phyloP scores from a whole-genome alignment of 805 yeast species.

The Kurtzmaniella cleridarum region DNA sequence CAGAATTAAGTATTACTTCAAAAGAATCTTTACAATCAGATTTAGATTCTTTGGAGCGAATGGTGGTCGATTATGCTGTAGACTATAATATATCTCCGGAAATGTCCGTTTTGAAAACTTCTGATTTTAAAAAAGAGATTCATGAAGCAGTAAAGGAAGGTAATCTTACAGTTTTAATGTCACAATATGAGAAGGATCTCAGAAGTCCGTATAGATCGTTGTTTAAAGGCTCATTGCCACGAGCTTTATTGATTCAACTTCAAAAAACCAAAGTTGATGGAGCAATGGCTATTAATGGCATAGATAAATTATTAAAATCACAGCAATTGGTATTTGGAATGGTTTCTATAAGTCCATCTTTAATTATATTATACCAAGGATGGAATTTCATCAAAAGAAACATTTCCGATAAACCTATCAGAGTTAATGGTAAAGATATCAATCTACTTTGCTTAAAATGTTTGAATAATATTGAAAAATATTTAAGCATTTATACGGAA shows the following conservation, averaged over 20 bases:
- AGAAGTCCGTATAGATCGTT: slow-evolving; percentile 61
- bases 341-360: slow-evolving; percentile 82
- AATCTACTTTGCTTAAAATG: slow-evolving; percentile 34
- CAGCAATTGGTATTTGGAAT: slow-evolving; percentile 94
- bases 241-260: slow-evolving; percentile 82
- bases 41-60: slow-evolving; percentile 73
- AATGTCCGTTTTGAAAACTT: slow-evolving; percentile 12
- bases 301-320: slow-evolving; percentile 80
- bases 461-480: slow-evolving; percentile 56
- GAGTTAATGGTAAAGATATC: slow-evolving; percentile 25
- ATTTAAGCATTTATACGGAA: slow-evolving; percentile 28
- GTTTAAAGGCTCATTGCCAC: slow-evolving; percentile 63
- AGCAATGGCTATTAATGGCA: slow-evolving; percentile 81
- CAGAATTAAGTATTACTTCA: slow-evolving; percentile 70
- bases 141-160: slow-evolving; percentile 58
- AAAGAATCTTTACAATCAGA: slow-evolving; percentile 77
- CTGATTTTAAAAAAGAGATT: slow-evolving; percentile 24
- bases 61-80: slow-evolving; percentile 70
- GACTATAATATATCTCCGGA: slow-evolving; percentile 18
- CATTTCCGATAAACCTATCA: slow-evolving; percentile 22
- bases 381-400: slow-evolving; percentile 22
- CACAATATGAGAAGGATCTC: slow-evolving; percentile 72
- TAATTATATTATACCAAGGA: slow-evolving; percentile 49
- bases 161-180: slow-evolving; percentile 73
- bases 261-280: slow-evolving; percentile 97